Evolutionary conservation across 2,329 filamentous ascomycete species (phyloP), one percentile per base, ranked within the genome.

Genomic region (Diplodia corticola): DNA sequence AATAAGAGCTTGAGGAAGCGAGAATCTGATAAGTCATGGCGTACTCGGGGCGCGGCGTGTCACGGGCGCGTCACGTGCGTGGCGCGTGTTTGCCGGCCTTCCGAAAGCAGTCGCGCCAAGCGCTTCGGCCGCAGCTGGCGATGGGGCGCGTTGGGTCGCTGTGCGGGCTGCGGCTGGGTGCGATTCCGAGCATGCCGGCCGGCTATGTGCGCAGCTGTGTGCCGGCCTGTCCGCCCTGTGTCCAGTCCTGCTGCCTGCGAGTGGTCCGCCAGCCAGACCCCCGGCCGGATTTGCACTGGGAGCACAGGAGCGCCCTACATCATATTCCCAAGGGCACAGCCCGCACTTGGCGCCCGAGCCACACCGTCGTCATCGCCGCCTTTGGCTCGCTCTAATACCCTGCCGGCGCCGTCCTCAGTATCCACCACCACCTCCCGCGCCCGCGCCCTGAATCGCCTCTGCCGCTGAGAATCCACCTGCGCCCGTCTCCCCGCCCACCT

Each of bases 1-100:
- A 60, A 68, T 57, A 61, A 54, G 65, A 59, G 59, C 35, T 54
- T 60, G 64, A 46, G 53, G 64, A 54, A 40, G 63, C 63, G 50
- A 64, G 46, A 50, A 60, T 60, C 48, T 44, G 64, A 66, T 66
- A 65, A 60, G 48, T 61, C 24, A 37, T 26, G 49, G 33, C 17
- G 55, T 37, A 44, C 40, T 48, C 55, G 55, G 55, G 6, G 17
- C 37, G 37, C 55, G 12, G 4, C 5, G 35, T n/a, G 55, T 30
- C 37, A 46, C 37, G 55, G 12, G 4, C 5, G 35, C 12, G 55
- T 30, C 37, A 46, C 37, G 55, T 46, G 55, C 33, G 37, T 46
- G 55, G 55, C 37, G 35, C 24, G 6, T 15, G 5, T 12, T 40
- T 24, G 44, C 60, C 44, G 46, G 28, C 20, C 20, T n/a, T 50